Evolutionary conservation across 768 basidiomycete genomes (phyloP), one percentile per base, ranked within the genome.

Genomic region (Mrakia frigida): DNA sequence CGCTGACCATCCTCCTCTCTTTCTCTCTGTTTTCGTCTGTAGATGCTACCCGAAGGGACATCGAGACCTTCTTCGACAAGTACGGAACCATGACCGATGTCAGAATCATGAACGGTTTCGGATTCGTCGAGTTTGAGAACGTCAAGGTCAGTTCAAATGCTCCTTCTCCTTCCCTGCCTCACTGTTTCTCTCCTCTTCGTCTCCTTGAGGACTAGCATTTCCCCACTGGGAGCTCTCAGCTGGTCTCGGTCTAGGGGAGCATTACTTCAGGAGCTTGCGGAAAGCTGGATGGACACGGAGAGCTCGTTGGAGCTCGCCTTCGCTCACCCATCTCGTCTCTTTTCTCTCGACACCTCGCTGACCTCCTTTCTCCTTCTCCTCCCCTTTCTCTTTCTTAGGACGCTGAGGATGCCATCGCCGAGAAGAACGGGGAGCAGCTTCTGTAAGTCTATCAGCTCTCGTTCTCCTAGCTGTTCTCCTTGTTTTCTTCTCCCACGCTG

Each of bases 61-160:
- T 94, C 73, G 87, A 88, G 77, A 92, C 93, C 83, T 89, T 94
- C 82, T 97, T 98, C 83, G 92, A 93, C 78, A 91, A 91, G 78
- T 93, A 90, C 84, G 94, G 93, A 46, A 89, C 88, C 74, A 50
- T 74, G 46, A 92, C 95, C 79, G 94, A 96, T 85, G 91, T 92
- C 84, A 90, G 92, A 80, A 91, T 96, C 83, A 94, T 96, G 93
- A 94, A 93, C 59, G 93, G 93, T 16, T 99, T 97, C 81, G 97
- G 94, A 74, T 99, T 99, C 83, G 89, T 98, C 80, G 96, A 98
- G 84, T 98, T 97, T 81, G 96, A 96, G 83, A 91, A 86, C 80
- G 83, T 90, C 28, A 90, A 91, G 85, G 94, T 89, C 82, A 73
- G 84, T 78, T 6, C 18, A 50, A 2, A 43, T n/a, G 10, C 43